Evolutionary conservation across 257 asterid species (phyloP).

Genomic region (Handroanthus guayacan): DNA sequence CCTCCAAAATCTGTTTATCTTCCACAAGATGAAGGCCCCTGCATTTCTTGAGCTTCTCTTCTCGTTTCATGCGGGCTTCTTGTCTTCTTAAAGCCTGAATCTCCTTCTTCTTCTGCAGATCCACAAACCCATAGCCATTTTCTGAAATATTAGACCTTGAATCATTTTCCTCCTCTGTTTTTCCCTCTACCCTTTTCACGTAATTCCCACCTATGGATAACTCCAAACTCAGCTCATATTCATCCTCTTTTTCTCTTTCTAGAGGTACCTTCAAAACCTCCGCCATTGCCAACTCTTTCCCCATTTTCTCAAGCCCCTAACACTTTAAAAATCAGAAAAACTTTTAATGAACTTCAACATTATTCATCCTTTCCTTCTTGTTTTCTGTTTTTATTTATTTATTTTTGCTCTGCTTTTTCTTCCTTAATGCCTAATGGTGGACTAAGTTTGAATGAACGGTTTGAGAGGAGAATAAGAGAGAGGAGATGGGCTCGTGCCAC

Average conservation of each 20-base stretch:
- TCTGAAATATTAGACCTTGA: slow-evolving; percentile 37
- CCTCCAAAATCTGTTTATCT: slow-evolving; percentile 40
- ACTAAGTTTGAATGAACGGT: not conserved
- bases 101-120: slow-evolving; percentile 46
- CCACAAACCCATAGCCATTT: slow-evolving; percentile 36
- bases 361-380: no score
- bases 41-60: slow-evolving; percentile 43
- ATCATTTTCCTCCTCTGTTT: not conserved
- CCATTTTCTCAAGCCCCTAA: no score
- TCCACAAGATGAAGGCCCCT: slow-evolving; percentile 13
- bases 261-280: not conserved
- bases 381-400: no score
- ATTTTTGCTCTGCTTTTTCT: no score
- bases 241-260: slow-evolving; percentile 40
- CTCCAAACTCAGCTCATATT: slow-evolving; percentile 64
- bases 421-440: no score
- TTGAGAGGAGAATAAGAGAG: slow-evolving; percentile 27
- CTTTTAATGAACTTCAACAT: no score
- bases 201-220: slow-evolving; percentile 71
- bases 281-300: no score
- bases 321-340: no score
- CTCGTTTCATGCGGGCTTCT: slow-evolving; percentile 54
- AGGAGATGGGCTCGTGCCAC: slow-evolving; percentile 44
- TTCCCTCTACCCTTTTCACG: not conserved
- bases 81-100: slow-evolving; percentile 55